Percentiles rank a stretch among this genome's conserved stretches.
phyloP scores from a whole-genome alignment of 495 filamentous ascomycete species.

The Aspergillus haitiensis region DNA sequence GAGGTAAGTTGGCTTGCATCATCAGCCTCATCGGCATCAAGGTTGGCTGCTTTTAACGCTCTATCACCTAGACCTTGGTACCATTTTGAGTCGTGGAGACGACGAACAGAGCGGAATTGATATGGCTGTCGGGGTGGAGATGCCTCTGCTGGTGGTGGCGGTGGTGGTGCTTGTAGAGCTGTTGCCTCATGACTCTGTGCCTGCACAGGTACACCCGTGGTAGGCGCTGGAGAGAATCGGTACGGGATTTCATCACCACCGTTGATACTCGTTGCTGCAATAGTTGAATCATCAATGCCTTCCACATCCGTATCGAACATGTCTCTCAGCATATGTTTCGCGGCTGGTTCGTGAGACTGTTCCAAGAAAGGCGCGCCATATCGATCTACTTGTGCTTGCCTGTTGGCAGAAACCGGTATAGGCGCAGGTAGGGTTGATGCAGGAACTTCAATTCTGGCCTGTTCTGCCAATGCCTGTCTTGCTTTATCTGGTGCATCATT shows the following conservation, averaged over 20 bases:
- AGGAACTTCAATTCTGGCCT: constrained; percentile 40
- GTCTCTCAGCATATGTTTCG: constrained; percentile 32
- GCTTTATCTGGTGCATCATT: constrained; percentile 30
- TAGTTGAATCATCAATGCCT: constrained; percentile 48
- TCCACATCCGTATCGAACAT: constrained; percentile 51
- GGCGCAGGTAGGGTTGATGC: constrained; percentile 26
- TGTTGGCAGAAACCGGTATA: constrained; percentile 21
- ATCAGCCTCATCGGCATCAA: constrained; percentile 37
- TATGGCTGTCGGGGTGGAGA: constrained; percentile 26
- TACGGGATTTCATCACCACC: constrained; percentile 38
- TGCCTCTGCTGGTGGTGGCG: constrained; percentile 22
- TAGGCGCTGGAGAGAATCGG: constrained; percentile 26
- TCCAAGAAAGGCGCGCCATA: constrained; percentile 23
- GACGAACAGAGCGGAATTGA: constrained; percentile 31
- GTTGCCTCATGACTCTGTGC: too few species aligned
- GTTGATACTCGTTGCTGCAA: constrained; percentile 43
- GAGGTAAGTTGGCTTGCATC: constrained; percentile 39
- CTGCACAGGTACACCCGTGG: constrained; percentile 13
- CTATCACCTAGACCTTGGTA: constrained; percentile 39
- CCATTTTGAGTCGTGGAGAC: constrained; percentile 36
- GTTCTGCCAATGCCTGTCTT: constrained; percentile 40
- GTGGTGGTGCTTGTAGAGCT: constrained; percentile 19
- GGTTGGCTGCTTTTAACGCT: constrained; percentile 39
- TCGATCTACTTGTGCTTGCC: constrained; percentile 21
- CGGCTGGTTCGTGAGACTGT: constrained; percentile 17